phyloP scores from a whole-genome alignment of 2,329 filamentous ascomycete species.

The Fusarium citri region DNA sequence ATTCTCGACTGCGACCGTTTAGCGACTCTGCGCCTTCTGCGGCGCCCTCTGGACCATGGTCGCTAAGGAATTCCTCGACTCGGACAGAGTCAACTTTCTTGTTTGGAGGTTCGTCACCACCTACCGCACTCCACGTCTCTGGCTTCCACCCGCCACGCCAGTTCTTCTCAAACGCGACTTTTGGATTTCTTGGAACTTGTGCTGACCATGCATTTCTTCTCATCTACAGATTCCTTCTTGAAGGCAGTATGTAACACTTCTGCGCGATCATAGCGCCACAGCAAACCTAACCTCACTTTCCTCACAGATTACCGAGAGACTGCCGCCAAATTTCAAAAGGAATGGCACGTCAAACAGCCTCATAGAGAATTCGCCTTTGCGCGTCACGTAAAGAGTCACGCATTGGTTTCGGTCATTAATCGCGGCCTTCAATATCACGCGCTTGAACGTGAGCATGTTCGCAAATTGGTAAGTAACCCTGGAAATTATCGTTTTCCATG shows the following conservation, averaged over 20 bases:
- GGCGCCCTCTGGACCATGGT: constrained; percentile 58
- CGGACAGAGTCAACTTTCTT: constrained; percentile 76
- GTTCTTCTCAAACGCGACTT: constrained; percentile 18
- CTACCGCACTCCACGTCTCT: constrained; percentile 43
- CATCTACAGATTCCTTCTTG: constrained; percentile 65
- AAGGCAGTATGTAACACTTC: constrained; percentile 67
- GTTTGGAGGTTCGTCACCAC: constrained; percentile 72
- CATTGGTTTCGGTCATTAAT: constrained; percentile 72
- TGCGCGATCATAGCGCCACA: constrained; percentile 32
- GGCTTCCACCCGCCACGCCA: constrained; percentile 30
- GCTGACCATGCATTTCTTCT: constrained; percentile 38
- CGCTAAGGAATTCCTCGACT: constrained; percentile 71
- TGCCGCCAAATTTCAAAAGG: constrained; percentile 74
- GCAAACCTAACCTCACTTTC: constrained; percentile 43
- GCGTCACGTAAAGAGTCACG: constrained; percentile 72
- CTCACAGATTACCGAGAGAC: constrained; percentile 73
- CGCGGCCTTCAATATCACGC: constrained; percentile 71
- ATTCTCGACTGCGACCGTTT: constrained; percentile 33
- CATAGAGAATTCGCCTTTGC: constrained; percentile 73
- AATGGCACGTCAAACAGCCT: constrained; percentile 73
- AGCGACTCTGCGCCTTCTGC: constrained; percentile 50
- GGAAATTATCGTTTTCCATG: constrained; percentile 2
- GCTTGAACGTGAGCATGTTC: constrained; percentile 66
- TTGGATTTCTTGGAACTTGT: constrained; percentile 22
- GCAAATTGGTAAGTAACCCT: constrained; percentile 59